Conservation (phyloP, 768 basidiomycete genomes). For the Rickenella mellea region DNA sequence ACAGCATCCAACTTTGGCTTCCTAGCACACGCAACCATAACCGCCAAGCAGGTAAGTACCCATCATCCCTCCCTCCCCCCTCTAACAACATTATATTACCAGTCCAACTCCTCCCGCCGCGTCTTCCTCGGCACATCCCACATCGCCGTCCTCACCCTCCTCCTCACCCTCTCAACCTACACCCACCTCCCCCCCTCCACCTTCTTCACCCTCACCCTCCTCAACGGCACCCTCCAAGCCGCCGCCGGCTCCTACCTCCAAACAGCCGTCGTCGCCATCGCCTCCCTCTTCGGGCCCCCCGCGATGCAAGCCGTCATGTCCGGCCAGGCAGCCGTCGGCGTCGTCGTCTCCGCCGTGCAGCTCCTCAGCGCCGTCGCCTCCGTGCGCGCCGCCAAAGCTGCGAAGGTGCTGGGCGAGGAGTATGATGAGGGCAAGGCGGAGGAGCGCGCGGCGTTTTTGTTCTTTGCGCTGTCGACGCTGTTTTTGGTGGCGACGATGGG, state of each 20-base stretch:
- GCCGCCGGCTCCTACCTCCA: constrained; percentile 66
- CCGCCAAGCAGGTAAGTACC: constrained; percentile 52
- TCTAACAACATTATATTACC: background rate
- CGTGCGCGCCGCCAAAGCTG: constrained; percentile 23
- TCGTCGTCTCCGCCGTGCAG: constrained; percentile 72
- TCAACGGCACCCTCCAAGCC: constrained; percentile 51
- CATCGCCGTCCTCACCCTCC: constrained; percentile 42
- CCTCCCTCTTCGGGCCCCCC: constrained; percentile 66
- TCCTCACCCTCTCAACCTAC: constrained; percentile 61
- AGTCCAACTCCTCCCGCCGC: constrained; percentile 56
- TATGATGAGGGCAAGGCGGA: constrained; percentile 39
- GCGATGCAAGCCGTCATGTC: constrained; percentile 72
- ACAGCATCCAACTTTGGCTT: constrained; percentile 60
- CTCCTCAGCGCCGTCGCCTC: constrained; percentile 55
- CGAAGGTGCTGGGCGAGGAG: background rate
- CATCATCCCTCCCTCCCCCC: background rate
- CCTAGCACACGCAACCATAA: constrained; percentile 65
- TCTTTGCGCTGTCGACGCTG: constrained; percentile 60
- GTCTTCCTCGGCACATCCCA: constrained; percentile 41
- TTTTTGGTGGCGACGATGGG: constrained; percentile 49
- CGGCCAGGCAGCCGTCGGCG: constrained; percentile 80
- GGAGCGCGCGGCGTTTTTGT: constrained; percentile 60
- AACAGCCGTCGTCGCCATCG: constrained; percentile 69
- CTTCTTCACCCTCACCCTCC: constrained; percentile 59
- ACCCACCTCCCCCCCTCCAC: constrained; percentile 38